Percentiles rank a stretch among this genome's conserved stretches.
Evolutionary conservation across 2,329 filamentous ascomycete genomes (phyloP).

Genomic region (Penicillium frequentans): DNA sequence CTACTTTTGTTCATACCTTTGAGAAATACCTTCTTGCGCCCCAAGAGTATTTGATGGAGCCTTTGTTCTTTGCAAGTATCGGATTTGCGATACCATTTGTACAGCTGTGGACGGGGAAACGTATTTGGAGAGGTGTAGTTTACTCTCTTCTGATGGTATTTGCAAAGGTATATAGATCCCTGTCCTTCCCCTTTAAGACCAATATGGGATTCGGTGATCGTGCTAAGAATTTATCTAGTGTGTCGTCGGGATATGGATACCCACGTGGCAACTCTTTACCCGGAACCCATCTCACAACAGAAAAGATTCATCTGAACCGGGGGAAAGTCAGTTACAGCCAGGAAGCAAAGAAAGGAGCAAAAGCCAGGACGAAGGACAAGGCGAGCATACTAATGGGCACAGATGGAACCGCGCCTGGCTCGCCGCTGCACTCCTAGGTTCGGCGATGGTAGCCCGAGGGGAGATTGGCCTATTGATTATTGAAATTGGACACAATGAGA

Average conservation of each 20-base stretch:
- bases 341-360: background rate
- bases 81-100: conserved; percentile 36
- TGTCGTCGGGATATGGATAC: conserved; percentile 30
- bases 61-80: conserved; percentile 33
- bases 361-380: too few species aligned
- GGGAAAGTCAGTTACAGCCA: background rate
- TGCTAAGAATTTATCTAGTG: conserved; percentile 18
- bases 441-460: conserved; percentile 35
- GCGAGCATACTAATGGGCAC: background rate
- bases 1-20: conserved; percentile 42
- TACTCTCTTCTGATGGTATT: conserved; percentile 32
- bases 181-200: background rate
- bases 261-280: conserved; percentile 17
- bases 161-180: conserved; percentile 23
- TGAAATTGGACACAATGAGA: conserved; percentile 33
- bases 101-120: conserved; percentile 32
- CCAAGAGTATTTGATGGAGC: conserved; percentile 35
- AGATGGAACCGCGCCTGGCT: conserved; percentile 16
- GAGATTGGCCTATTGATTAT: conserved; percentile 35
- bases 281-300: background rate
- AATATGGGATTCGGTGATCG: background rate
- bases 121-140: conserved; percentile 32
- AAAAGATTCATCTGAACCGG: background rate
- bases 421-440: conserved; percentile 28
- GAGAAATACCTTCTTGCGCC: conserved; percentile 38